Conservation (phyloP, 2,329 filamentous ascomycete species). For the Neopestalotiopsis sp. region DNA sequence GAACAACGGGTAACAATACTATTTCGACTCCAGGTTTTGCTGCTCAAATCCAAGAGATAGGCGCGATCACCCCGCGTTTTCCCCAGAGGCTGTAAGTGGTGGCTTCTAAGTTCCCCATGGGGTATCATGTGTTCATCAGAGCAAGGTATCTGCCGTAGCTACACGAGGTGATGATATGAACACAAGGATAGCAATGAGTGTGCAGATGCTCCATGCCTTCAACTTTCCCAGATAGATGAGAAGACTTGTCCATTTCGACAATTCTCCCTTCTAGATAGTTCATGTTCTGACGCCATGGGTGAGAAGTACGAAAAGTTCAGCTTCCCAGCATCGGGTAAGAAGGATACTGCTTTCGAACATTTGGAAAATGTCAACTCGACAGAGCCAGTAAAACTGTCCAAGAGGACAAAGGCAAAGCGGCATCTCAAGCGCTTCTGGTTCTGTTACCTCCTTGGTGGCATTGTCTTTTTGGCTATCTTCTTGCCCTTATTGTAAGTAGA, state of each 20-base stretch:
- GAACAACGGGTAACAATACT: not conserved
- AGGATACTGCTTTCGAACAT: not conserved
- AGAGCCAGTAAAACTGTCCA: constrained; percentile 26
- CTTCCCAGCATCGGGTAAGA: not conserved
- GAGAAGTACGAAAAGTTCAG: constrained; percentile 8
- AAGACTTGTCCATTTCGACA: not conserved
- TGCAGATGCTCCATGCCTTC: not conserved
- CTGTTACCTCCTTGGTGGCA: constrained; percentile 38
- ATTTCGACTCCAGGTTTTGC: not conserved
- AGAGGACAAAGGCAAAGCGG: constrained; percentile 33
- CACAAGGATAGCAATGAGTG: not conserved
- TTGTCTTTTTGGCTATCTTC: constrained; percentile 44
- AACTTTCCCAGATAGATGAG: not conserved
- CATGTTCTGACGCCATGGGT: not conserved
- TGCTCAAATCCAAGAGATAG: not conserved
- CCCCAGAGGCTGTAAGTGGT: not conserved
- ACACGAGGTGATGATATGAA: not conserved
- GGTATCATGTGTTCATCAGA: not conserved
- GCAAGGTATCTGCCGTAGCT: not conserved
- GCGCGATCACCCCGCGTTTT: not conserved
- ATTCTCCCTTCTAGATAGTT: not conserved
- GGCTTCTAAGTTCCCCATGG: not conserved
- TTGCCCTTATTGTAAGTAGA: constrained; percentile 43
- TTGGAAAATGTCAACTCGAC: constrained; percentile 10
- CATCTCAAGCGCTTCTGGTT: constrained; percentile 46